Evolutionary conservation across 2,329 filamentous ascomycete species (phyloP).

Genomic region (Cadophora luteo-olivacea): DNA sequence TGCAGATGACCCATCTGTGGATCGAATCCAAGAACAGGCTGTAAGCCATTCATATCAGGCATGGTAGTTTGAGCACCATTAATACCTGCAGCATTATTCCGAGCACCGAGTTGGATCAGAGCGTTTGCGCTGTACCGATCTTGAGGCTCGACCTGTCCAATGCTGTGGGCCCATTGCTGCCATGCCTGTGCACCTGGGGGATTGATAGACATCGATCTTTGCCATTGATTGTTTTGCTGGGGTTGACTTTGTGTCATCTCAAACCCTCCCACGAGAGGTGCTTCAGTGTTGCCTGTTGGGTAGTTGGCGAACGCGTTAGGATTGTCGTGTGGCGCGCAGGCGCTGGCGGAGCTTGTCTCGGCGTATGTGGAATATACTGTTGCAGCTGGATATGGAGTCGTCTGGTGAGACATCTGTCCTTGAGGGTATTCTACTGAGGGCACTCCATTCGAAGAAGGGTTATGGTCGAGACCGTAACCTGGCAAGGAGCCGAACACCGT

Average conservation of each 20-base stretch:
- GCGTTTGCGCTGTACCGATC: slow-evolving; percentile 44
- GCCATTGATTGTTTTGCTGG: slow-evolving; percentile 41
- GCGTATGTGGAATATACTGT: slow-evolving; percentile 43
- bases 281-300: slow-evolving; percentile 28
- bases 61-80: slow-evolving; percentile 22
- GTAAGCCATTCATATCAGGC: neutral
- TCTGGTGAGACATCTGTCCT: slow-evolving; percentile 36
- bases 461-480: slow-evolving; percentile 28
- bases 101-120: slow-evolving; percentile 43
- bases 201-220: slow-evolving; percentile 27
- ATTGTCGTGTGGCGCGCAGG: slow-evolving; percentile 38
- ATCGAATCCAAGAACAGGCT: neutral
- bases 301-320: slow-evolving; percentile 32
- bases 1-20: neutral
- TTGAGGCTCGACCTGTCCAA: slow-evolving; percentile 42
- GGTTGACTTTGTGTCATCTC: slow-evolving; percentile 44
- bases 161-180: slow-evolving; percentile 43
- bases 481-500: slow-evolving; percentile 20
- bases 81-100: slow-evolving; percentile 23
- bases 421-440: slow-evolving; percentile 27
- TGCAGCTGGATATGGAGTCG: slow-evolving; percentile 42
- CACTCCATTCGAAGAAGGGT: slow-evolving; percentile 23
- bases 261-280: slow-evolving; percentile 39
- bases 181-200: slow-evolving; percentile 41
- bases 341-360: slow-evolving; percentile 32